Percentiles rank a stretch among this genome's conserved stretches.
Conservation (phyloP, 1,284 basidiomycete species). For the Xerocomus amazonicus region DNA sequence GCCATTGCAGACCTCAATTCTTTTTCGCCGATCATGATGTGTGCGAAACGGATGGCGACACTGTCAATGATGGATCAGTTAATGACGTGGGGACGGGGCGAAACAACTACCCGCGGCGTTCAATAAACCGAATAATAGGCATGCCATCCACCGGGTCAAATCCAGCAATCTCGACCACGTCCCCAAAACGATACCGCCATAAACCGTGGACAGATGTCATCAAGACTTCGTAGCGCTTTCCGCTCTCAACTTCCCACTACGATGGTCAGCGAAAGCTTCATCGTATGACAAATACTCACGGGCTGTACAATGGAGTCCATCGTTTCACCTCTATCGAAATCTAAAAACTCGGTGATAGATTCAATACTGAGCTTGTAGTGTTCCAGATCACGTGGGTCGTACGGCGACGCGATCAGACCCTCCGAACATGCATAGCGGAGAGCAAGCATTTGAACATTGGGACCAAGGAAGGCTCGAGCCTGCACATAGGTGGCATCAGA, state of each 20-base stretch:
- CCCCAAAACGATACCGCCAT: conserved; percentile 26
- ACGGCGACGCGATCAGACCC: conserved; percentile 10
- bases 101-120: conserved; percentile 12
- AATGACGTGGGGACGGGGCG: too few relatives aligned
- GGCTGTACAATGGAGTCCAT: conserved; percentile 4
- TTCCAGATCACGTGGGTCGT: conserved; percentile 8
- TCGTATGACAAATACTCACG: conserved; percentile 4
- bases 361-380: conserved; percentile 4
- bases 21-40: conserved; percentile 2
- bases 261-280: neutral
- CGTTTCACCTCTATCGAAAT: conserved; percentile 9
- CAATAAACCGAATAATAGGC: conserved; percentile 19
- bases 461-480: conserved; percentile 13
- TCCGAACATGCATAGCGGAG: conserved; percentile 6
- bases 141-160: conserved; percentile 19
- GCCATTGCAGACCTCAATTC: conserved; percentile 13
- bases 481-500: neutral
- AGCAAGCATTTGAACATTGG: conserved; percentile 3
- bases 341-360: conserved; percentile 17
- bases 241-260: conserved; percentile 22
- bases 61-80: too few relatives aligned
- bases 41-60: too few relatives aligned
- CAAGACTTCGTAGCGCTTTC: conserved; percentile 21
- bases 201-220: conserved; percentile 18
- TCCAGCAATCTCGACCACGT: conserved; percentile 23